Evolutionary conservation across 331 rosid species (phyloP).

Genomic region (Malus hybrid): DNA sequence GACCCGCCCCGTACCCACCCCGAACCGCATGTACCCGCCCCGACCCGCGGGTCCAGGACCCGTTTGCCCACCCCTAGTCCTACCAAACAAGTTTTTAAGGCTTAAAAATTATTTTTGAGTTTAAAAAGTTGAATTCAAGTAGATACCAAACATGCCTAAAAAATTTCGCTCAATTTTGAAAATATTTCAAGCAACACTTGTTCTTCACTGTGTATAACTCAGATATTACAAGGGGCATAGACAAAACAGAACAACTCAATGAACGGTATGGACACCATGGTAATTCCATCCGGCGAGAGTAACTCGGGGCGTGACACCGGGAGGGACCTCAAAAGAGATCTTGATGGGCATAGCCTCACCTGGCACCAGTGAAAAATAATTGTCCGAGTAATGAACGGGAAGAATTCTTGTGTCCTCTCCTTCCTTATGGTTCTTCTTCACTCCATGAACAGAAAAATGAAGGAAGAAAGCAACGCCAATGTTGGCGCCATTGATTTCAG

Average conservation of each 20-base stretch:
- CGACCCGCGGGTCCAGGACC: no score
- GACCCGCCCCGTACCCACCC: no score
- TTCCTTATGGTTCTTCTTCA: conserved; percentile 34
- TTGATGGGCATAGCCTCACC: conserved; percentile 61
- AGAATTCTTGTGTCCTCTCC: conserved; percentile 85
- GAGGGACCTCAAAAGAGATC: conserved; percentile 64
- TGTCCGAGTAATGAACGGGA: conserved; percentile 84
- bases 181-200: no score
- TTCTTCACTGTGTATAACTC: neutral
- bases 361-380: conserved; percentile 78
- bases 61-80: no score
- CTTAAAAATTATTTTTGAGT: no score
- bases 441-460: conserved; percentile 66
- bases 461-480: conserved; percentile 83
- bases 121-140: no score
- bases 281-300: conserved; percentile 71
- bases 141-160: no score
- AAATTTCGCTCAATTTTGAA: no score
- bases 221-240: neutral
- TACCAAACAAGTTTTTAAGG: no score
- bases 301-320: conserved; percentile 60
- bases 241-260: conserved; percentile 8
- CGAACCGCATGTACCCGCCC: no score
- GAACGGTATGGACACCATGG: conserved; percentile 30
- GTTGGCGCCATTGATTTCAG: conserved; percentile 45